Percentiles rank a stretch among this genome's conserved stretches.
phyloP scores from a whole-genome alignment of 805 yeast genomes.

The Barnettozyma californica region DNA sequence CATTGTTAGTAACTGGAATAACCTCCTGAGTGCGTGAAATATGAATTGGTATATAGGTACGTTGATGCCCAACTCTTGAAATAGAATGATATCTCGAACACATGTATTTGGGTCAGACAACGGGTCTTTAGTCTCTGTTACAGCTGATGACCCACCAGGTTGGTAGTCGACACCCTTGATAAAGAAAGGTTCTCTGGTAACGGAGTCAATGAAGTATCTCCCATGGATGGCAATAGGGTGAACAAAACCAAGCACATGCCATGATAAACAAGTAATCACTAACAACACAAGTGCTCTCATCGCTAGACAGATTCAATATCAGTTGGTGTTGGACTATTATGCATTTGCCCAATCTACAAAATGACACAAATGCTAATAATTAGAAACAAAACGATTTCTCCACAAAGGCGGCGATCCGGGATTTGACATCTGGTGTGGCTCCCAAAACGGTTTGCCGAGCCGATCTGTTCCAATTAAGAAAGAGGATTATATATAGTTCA shows the following conservation, averaged over 20 bases:
- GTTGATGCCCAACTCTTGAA: constrained; percentile 82
- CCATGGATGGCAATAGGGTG: constrained; percentile 70
- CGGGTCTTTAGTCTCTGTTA: constrained; percentile 57
- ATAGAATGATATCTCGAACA: constrained; percentile 74
- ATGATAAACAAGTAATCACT: neutral
- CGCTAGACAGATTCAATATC: neutral
- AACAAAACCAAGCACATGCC: constrained; percentile 27
- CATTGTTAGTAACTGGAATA: constrained; percentile 39
- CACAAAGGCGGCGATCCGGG: neutral
- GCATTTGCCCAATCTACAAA: neutral
- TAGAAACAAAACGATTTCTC: neutral
- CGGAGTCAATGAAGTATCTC: constrained; percentile 68
- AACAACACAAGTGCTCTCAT: neutral
- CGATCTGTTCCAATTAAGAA: neutral
- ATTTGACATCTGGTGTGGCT: neutral
- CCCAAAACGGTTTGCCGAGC: neutral
- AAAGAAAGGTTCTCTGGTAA: constrained; percentile 70
- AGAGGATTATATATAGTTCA: too few species aligned
- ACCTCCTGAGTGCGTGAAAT: too few species aligned
- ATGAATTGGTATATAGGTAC: constrained; percentile 25
- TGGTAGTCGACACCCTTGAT: constrained; percentile 91
- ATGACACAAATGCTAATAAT: neutral
- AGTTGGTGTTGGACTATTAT: neutral
- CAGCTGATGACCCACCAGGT: constrained; percentile 90
- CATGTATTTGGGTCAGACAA: constrained; percentile 67